phyloP scores from a whole-genome alignment of 306 rosid species.

The Vachellia collinsii region DNA sequence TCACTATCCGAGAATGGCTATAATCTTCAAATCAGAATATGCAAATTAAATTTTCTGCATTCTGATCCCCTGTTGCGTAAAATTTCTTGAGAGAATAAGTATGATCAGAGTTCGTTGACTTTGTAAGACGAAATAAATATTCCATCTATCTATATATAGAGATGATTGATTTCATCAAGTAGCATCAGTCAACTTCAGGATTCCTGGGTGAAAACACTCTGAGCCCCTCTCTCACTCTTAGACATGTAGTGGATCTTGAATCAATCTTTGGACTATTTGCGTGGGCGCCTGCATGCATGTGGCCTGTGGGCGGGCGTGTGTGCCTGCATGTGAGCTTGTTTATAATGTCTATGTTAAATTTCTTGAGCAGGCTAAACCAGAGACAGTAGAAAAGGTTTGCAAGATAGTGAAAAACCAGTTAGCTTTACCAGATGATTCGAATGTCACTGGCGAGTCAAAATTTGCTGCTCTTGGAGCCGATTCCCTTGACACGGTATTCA shows the following conservation, averaged over 20 bases:
- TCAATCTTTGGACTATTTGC: not conserved
- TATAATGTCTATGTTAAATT: not conserved
- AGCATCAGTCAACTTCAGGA: not conserved
- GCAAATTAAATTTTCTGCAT: not conserved
- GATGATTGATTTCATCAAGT: not conserved
- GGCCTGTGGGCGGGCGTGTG: not conserved
- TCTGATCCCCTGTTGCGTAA: not conserved
- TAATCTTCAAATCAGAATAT: not conserved
- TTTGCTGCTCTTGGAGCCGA: constrained; percentile 6
- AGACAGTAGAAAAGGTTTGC: not conserved
- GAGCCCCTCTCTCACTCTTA: not conserved
- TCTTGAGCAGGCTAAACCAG: constrained; percentile 18
- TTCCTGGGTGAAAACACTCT: not conserved
- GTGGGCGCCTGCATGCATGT: not conserved
- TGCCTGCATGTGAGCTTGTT: not conserved
- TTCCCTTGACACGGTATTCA: constrained; percentile 17
- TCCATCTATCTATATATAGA: not conserved
- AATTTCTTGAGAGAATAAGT: not conserved
- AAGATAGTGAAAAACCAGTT: constrained; percentile 11
- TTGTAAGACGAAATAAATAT: not conserved
- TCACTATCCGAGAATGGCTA: not conserved
- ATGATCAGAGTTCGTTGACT: not conserved
- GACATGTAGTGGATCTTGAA: not conserved
- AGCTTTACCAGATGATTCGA: not conserved
- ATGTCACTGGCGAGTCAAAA: constrained; percentile 11